Base-by-base conservation (phyloP, 2,329 filamentous ascomycete species). In the Paecilomyces dactylethromorphus region DNA sequence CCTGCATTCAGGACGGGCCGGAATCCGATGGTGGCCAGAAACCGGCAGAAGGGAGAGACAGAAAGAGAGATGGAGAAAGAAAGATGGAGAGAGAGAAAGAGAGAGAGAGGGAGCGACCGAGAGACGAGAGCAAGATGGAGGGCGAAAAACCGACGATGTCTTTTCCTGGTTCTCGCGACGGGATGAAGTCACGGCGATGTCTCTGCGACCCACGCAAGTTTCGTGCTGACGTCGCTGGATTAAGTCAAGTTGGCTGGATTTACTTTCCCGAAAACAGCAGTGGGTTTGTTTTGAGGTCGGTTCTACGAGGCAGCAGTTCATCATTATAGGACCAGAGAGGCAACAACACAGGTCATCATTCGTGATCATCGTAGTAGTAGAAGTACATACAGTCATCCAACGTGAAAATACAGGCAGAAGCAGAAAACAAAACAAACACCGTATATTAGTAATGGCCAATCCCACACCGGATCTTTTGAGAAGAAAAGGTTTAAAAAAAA, bases 311-410 rank as follows among this genome's bases (percentile, higher is more conserved):
- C n/a, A n/a, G n/a, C n/a, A n/a, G n/a, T n/a, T n/a, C n/a, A n/a
- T n/a, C n/a, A n/a, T n/a, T n/a, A n/a, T n/a, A n/a, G n/a, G n/a
- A n/a, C n/a, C n/a, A n/a, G n/a, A n/a, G n/a, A n/a, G n/a, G n/a
- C 57, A 49, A 45, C 53, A n/a, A 52, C 56, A 55, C 55, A 54
- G 54, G 39, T 62, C 60, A 56, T 62, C 55, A 62, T 53, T 54
- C 53, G n/a, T 54, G 18, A 54, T 54, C 51, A 53, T 26, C 59
- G 55, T 55, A 57, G 55, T 55, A 57, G 58, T 61, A 58, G 55
- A 58, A 58, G 54, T 62, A 62, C 58, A 62, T 56, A 58, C 58
- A 49, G 58, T 56, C 53, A 58, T 59, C 55, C 18, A 39, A 18
- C 39, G 21, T 45, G 56, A 55, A 53, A 32, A 15, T 54, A 56